Evolutionary conservation across 139 green algal species (phyloP).

Genomic region (Limnomonas spitsbergensis): DNA sequence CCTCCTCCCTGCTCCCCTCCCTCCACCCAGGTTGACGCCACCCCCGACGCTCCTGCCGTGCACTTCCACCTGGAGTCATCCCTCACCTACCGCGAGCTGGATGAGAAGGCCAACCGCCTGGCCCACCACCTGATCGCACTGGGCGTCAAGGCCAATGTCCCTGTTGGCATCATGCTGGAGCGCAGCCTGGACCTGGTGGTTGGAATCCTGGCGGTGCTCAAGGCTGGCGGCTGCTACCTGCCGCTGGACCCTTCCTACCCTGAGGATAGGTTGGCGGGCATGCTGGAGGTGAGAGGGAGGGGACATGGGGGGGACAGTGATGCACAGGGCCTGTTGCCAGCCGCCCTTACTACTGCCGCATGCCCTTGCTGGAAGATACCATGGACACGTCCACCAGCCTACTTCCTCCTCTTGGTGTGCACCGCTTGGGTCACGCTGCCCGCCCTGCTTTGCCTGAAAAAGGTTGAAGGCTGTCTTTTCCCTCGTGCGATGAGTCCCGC

Average conservation of each 20-base stretch:
- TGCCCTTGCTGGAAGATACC: too few relatives aligned
- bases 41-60: too few relatives aligned
- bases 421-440: too few relatives aligned
- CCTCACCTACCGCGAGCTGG: background rate
- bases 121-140: background rate
- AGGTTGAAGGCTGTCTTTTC: too few relatives aligned
- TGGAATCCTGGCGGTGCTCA: background rate
- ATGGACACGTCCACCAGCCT: too few relatives aligned
- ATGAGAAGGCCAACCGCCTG: background rate
- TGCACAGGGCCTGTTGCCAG: too few relatives aligned
- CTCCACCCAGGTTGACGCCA: background rate
- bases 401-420: too few relatives aligned
- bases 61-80: background rate
- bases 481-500: too few relatives aligned
- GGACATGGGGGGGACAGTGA: conserved; percentile 19
- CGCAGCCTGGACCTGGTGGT: background rate
- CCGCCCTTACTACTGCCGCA: too few relatives aligned
- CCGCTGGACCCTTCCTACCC: conserved; percentile 59
- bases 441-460: too few relatives aligned
- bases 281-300: conserved; percentile 33
- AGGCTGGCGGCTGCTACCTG: conserved; percentile 48
- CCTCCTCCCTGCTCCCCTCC: too few relatives aligned
- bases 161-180: conserved; percentile 10
- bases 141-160: background rate
- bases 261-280: conserved; percentile 34